Evolutionary conservation across 305 asterid genomes (phyloP).

Genomic region (Fraxinus platypoda): DNA sequence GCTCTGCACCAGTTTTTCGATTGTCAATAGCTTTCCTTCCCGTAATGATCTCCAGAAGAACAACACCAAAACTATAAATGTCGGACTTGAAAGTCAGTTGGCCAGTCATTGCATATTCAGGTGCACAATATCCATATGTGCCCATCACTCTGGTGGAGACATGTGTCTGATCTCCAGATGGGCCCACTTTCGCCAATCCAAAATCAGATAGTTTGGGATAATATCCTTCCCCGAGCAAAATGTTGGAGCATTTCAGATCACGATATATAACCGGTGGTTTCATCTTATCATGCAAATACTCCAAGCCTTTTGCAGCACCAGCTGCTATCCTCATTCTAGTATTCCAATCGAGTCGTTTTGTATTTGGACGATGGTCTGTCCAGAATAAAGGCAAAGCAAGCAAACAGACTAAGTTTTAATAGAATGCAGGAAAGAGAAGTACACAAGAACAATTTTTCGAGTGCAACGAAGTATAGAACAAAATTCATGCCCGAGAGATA

Average conservation of each 20-base stretch:
- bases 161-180: conserved; percentile 53
- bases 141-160: conserved; percentile 75
- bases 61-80: conserved; percentile 63
- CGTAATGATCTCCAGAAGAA: conserved; percentile 53
- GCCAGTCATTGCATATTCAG: conserved; percentile 66
- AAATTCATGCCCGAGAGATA: background rate
- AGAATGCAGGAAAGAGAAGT: background rate
- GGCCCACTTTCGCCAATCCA: conserved; percentile 62
- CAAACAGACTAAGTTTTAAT: background rate
- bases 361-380: conserved; percentile 28
- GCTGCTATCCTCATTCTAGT: conserved; percentile 56
- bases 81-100: conserved; percentile 64
- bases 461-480: background rate
- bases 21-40: conserved; percentile 58
- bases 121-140: conserved; percentile 69
- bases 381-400: background rate
- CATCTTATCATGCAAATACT: conserved; percentile 54
- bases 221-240: conserved; percentile 56
- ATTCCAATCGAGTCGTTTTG: conserved; percentile 47
- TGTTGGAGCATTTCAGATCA: conserved; percentile 63
- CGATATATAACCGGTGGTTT: conserved; percentile 58
- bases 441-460: background rate
- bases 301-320: conserved; percentile 60
- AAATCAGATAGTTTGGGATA: conserved; percentile 58
- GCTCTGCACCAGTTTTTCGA: conserved; percentile 32